Conservation (phyloP, 2,329 filamentous ascomycete genomes). For the Aspergillus persii region DNA sequence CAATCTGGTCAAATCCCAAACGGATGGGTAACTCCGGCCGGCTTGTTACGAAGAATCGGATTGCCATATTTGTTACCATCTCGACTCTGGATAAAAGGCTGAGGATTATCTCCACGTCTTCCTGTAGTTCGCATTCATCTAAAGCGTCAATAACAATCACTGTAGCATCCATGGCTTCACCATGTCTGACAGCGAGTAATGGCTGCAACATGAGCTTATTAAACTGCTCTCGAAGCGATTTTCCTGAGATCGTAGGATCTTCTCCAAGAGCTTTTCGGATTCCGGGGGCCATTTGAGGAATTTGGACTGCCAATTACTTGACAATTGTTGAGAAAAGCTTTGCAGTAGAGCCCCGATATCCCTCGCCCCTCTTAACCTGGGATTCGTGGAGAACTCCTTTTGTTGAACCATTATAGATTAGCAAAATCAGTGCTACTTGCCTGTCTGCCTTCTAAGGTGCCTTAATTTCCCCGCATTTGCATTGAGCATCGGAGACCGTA, state of each 20-base stretch:
- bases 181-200: neutral
- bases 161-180: neutral
- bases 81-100: constrained; percentile 1
- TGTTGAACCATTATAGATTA: too few relatives aligned
- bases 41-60: constrained; percentile 8
- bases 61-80: neutral
- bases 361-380: too few relatives aligned
- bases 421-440: too few relatives aligned
- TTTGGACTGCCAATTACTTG: neutral
- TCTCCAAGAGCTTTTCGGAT: neutral
- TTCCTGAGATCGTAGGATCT: neutral
- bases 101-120: constrained; percentile 4
- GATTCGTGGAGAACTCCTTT: too few relatives aligned
- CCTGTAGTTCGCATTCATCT: constrained; percentile 7
- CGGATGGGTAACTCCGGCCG: neutral
- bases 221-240: constrained; percentile 5
- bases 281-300: neutral
- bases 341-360: neutral
- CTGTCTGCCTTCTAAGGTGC: too few relatives aligned
- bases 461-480: too few relatives aligned
- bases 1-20: constrained; percentile 1
- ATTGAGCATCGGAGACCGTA: too few relatives aligned
- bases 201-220: constrained; percentile 3
- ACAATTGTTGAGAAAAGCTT: constrained; percentile 1
- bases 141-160: constrained; percentile 9